Base-by-base conservation (phyloP, 2,329 filamentous ascomycete genomes). In the Calonectria hawksworthii region DNA sequence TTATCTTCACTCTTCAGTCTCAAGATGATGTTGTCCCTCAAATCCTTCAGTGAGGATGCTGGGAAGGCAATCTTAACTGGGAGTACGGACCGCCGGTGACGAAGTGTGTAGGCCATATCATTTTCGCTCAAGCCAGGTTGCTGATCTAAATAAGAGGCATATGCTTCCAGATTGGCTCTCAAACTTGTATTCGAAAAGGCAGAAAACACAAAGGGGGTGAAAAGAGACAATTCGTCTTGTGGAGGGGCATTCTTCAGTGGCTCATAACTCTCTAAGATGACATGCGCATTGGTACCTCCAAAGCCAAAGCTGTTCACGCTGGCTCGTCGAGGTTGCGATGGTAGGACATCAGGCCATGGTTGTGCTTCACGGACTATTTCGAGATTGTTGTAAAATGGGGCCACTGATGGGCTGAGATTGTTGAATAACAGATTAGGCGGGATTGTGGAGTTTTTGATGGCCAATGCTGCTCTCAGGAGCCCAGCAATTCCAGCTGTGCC, bases 271-370 rank as follows among this genome's bases (percentile, higher is more conserved):
- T 85, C 84, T 6, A 87, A 74, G 10, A 77, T 77, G 0, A 83
- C 83, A 71, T 88, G 87, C 1, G 84, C 85, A 74, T 88, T 88
- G 23, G 87, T 85, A 26, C 84, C 86, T 21, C 85, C 86, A 61
- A 86, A 88, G 0, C 87, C 87, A 50, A 77, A 83, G n/a, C 80
- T 80, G 68, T 83, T 83, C 32, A 83, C 74, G 61, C 78, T 81
- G 1, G 74, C 81, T 2, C 81, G 75, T 6, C 72, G 68, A 3
- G 59, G 63, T 0, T 64, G 30, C 8, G 70, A 75, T 1, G 38
- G 14, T 2, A 52, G 30, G 0, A 56, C 13, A 10, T 64, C 54
- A 6, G 80, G 81, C 80, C 80, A 82, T 11, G 78, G 69, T 10
- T 36, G 70, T 5, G 74, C 8, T 10, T 75, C 70, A 1, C 68